Conservation (phyloP, 2,329 filamentous ascomycete genomes). For the Aspergillus felis region DNA sequence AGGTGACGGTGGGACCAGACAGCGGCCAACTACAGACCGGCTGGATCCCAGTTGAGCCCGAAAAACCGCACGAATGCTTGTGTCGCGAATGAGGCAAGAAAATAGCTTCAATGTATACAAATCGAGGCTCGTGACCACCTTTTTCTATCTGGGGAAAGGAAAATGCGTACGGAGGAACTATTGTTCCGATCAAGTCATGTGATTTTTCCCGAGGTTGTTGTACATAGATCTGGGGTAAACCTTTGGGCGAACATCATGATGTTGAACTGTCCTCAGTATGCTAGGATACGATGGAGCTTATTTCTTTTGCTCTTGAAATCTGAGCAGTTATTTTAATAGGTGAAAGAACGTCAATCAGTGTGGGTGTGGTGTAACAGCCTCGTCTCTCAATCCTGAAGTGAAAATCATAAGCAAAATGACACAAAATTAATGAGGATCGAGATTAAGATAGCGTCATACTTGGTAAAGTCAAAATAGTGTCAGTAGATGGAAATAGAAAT, state of each 20-base stretch:
- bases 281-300: background rate
- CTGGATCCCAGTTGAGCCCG: background rate
- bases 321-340: background rate
- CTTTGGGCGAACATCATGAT: background rate
- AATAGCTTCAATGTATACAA: background rate
- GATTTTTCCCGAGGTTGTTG: background rate
- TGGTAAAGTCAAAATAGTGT: background rate
- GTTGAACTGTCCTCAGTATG: background rate
- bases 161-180: background rate
- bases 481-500: background rate
- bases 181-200: constrained; percentile 4
- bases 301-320: background rate
- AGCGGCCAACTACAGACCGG: background rate
- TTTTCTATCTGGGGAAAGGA: background rate
- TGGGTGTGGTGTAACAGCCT: background rate
- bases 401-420: background rate
- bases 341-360: background rate
- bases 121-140: background rate
- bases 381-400: background rate
- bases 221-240: background rate
- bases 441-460: background rate
- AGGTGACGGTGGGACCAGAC: background rate
- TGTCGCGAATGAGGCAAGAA: background rate
- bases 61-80: background rate
- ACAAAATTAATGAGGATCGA: background rate